Evolutionary conservation across 805 yeast genomes (phyloP), one percentile per base, ranked within the genome.

Genomic region (Candida succiphila): DNA sequence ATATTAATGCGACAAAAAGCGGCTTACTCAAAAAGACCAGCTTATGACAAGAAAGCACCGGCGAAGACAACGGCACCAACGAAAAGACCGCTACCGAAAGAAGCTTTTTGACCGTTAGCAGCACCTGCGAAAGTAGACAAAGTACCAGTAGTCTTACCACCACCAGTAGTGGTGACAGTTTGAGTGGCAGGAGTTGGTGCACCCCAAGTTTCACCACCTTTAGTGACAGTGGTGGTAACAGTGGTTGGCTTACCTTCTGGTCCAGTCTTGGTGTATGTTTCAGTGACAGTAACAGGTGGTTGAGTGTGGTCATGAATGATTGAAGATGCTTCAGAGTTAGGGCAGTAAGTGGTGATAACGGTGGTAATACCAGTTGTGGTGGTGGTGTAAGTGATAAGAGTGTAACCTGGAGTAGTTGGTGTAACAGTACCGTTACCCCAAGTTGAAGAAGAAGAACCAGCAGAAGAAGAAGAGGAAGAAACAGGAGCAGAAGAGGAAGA

Each of bases 161-260:
- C 26, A 8, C 9, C 17, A 17, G 38, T 24, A 10, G 28, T 24
- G 13, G 30, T 30, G 23, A 34, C 17, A 10, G 36, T 16, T 13
- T 39, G 19, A 17, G 33, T 13, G 13, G 35, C 38, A 2, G 43
- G 31, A n/a, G 38, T 18, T 29, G 29, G 25, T 10, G 24, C 14
- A 4, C n/a, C 20, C n/a, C n/a, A n/a, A 4, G 34, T 31, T 29
- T 44, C 62, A 42, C 63, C 56, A 51, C 51, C 57, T 18, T 69
- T 62, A 37, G 70, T 60, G 51, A 53, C 50, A 25, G 57, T 52
- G 17, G 66, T 60, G 5, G 23, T 9, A 13, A 16, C 32, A 7
- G 60, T 52, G 25, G 56, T 41, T 28, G 67, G 60, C 33, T 37
- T 37, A 5, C 45, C 30, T n/a, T 47, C 21, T 21, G 27, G 18